These are phyloP conservation scores for Chlorella sp. DNA, from an alignment of 139 green algal species.

Conservation along the genomic window DNA sequence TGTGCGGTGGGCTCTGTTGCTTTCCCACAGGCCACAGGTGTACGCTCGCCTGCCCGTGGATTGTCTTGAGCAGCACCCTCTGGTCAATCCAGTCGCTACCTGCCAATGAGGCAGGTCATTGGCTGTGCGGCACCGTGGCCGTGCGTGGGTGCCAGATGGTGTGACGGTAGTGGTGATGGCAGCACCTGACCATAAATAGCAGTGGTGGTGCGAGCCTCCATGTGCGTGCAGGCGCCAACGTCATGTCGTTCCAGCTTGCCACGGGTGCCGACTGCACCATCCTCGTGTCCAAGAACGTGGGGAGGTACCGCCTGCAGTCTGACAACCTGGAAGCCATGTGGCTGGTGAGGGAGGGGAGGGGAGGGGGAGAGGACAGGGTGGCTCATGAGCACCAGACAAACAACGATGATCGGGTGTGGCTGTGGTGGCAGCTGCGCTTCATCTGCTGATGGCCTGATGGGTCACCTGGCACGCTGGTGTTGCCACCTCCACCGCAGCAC, in stretches of 20 bases:
- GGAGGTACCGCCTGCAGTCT: constrained; percentile 55
- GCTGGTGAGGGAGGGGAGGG: constrained; percentile 28
- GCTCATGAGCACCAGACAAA: background rate
- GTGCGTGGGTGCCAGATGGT: too few relatives aligned
- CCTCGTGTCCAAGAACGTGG: constrained; percentile 56
- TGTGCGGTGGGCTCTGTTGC: too few relatives aligned
- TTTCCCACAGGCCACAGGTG: too few relatives aligned
- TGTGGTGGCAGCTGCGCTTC: background rate
- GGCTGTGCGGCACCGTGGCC: too few relatives aligned
- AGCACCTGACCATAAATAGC: too few relatives aligned
- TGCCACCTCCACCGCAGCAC: background rate
- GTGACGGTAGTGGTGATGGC: too few relatives aligned
- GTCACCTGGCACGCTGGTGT: background rate
- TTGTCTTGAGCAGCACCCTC: too few relatives aligned
- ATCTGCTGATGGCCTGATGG: background rate
- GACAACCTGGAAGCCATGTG: constrained; percentile 51
- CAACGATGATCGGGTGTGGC: background rate
- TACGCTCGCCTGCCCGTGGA: too few relatives aligned
- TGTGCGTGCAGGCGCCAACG: constrained; percentile 38
- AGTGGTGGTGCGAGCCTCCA: too few relatives aligned
- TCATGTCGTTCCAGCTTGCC: constrained; percentile 45
- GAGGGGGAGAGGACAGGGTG: background rate
- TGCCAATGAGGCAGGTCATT: too few relatives aligned
- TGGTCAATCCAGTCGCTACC: too few relatives aligned
- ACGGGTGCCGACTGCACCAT: constrained; percentile 41